Conservation (phyloP, 345 rosid species). For the Cardamine occulta region DNA sequence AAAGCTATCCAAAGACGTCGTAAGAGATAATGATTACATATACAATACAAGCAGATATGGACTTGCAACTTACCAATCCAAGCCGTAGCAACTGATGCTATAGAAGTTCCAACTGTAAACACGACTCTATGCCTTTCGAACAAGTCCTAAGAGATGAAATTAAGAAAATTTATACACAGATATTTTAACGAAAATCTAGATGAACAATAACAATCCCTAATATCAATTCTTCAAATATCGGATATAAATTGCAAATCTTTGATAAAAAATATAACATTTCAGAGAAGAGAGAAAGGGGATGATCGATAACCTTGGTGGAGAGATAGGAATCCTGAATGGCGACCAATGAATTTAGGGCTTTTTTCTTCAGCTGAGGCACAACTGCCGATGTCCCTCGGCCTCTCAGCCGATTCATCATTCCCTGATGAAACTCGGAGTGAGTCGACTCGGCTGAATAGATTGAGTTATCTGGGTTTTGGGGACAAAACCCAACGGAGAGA, state of each 20-base stretch:
- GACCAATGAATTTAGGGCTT: slow-evolving; percentile 69
- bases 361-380: slow-evolving; percentile 65
- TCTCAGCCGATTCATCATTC: slow-evolving; percentile 69
- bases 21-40: not conserved
- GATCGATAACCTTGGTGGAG: slow-evolving; percentile 67
- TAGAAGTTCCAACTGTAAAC: slow-evolving; percentile 86
- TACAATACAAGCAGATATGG: not conserved
- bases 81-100: slow-evolving; percentile 91
- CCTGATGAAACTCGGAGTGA: not conserved
- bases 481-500: slow-evolving; percentile 6
- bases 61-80: slow-evolving; percentile 69
- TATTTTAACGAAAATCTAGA: not conserved
- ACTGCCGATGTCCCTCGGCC: slow-evolving; percentile 53
- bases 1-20: not conserved
- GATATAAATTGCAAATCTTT: not conserved
- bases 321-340: slow-evolving; percentile 81
- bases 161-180: not conserved
- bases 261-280: not conserved
- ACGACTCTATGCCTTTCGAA: slow-evolving; percentile 90
- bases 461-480: not conserved
- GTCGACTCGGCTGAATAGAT: slow-evolving; percentile 12
- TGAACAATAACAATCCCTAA: slow-evolving; percentile 2
- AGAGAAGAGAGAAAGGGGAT: not conserved
- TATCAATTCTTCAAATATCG: slow-evolving; percentile 5
- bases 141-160: slow-evolving; percentile 56